phyloP scores from a whole-genome alignment of 805 yeast species.

The Pichia cabralensis region DNA sequence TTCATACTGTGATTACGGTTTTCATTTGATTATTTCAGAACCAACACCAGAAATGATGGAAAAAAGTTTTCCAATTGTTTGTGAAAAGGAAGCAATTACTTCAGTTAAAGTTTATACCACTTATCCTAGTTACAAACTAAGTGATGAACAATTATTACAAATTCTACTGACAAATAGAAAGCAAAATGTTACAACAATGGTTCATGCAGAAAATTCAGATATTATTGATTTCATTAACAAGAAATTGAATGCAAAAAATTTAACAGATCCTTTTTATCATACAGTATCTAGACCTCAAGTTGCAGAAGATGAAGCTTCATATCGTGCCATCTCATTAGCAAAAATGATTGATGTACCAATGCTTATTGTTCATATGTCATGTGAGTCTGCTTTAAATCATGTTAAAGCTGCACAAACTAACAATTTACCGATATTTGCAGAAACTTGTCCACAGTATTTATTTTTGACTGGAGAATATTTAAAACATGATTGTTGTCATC shows the following conservation, averaged over 20 bases:
- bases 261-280: slow-evolving; percentile 34
- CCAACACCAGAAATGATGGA: slow-evolving; percentile 9
- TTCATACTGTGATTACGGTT: slow-evolving; percentile 18
- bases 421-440: slow-evolving; percentile 33
- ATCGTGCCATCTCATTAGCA: slow-evolving; percentile 34
- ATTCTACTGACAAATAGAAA: slow-evolving; percentile 30
- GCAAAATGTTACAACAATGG: slow-evolving; percentile 35
- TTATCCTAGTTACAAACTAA: slow-evolving; percentile 31
- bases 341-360: slow-evolving; percentile 36
- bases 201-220: slow-evolving; percentile 41
- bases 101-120: slow-evolving; percentile 35
- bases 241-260: slow-evolving; percentile 26
- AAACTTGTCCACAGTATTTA: slow-evolving; percentile 40
- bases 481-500: slow-evolving; percentile 13
- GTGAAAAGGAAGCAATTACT: slow-evolving; percentile 27
- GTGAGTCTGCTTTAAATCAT: slow-evolving; percentile 29
- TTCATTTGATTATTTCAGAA: slow-evolving; percentile 13
- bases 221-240: slow-evolving; percentile 25
- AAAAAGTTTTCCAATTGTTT: slow-evolving; percentile 23
- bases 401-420: slow-evolving; percentile 33
- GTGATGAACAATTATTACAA: slow-evolving; percentile 30
- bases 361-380: slow-evolving; percentile 37
- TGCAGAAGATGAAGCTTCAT: slow-evolving; percentile 40
- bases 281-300: slow-evolving; percentile 33
- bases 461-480: slow-evolving; percentile 31